Evolutionary conservation across 148 eudicot species (phyloP).

Genomic region (Vaccinium vitisidaea): DNA sequence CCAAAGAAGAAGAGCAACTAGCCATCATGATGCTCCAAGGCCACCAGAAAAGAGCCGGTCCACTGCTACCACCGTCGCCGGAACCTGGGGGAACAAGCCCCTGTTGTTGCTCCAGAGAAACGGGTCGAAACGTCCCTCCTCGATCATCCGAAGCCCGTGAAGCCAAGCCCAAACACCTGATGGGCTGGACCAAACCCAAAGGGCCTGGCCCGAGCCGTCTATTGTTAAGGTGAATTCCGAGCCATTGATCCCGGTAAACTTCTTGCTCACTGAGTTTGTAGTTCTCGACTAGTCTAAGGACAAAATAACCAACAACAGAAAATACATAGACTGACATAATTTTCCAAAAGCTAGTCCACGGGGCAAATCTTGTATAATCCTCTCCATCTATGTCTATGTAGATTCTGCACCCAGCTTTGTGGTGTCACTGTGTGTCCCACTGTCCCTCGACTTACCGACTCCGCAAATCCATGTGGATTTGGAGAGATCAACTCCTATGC

Average conservation of each 20-base stretch:
- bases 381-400: background rate
- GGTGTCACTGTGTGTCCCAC: background rate
- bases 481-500: background rate
- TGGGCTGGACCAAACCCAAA: too few species aligned
- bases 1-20: too few species aligned
- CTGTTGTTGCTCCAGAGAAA: too few species aligned
- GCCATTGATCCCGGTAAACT: background rate
- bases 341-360: background rate
- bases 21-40: too few species aligned
- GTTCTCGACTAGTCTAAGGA: background rate
- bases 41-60: too few species aligned
- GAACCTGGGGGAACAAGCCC: too few species aligned
- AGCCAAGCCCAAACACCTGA: too few species aligned
- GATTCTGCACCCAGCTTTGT: background rate
- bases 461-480: background rate
- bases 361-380: background rate
- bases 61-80: too few species aligned
- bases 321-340: background rate
- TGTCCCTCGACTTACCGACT: background rate
- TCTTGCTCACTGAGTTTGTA: background rate
- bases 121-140: too few species aligned
- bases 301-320: background rate
- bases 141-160: too few species aligned
- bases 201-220: too few species aligned
- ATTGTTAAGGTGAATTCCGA: too few species aligned